phyloP scores from a whole-genome alignment of 1,139 yeast species.

The Scheffersomyces quercinus region DNA sequence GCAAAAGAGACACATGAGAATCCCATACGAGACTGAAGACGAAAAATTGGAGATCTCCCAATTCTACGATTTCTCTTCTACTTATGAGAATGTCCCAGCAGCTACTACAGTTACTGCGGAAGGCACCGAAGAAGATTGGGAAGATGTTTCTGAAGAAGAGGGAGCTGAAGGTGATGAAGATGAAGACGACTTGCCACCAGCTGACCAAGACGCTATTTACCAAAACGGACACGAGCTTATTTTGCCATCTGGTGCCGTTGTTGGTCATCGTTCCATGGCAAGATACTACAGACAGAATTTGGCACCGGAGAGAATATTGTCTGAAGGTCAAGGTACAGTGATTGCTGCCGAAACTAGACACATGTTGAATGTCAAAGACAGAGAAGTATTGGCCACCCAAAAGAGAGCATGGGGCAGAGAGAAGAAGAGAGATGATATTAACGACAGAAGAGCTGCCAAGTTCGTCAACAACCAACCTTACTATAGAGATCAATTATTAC shows the following conservation, averaged over 20 bases:
- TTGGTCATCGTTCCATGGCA: slow-evolving; percentile 87
- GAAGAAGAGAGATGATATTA: slow-evolving; percentile 63
- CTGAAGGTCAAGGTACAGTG: slow-evolving; percentile 93
- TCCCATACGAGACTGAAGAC: slow-evolving; percentile 84
- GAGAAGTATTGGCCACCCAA: slow-evolving; percentile 56
- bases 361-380: slow-evolving; percentile 53
- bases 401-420: slow-evolving; percentile 80
- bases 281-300: slow-evolving; percentile 80
- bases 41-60: slow-evolving; percentile 80
- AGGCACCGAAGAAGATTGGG: slow-evolving; percentile 41
- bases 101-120: slow-evolving; percentile 17
- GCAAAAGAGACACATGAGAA: slow-evolving; percentile 80
- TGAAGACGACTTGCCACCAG: slow-evolving; percentile 32
- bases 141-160: slow-evolving; percentile 40
- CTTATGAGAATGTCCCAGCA: slow-evolving; percentile 44
- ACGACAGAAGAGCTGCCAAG: slow-evolving; percentile 78
- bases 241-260: slow-evolving; percentile 81
- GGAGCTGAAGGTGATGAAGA: slow-evolving; percentile 34
- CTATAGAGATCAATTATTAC: slow-evolving; percentile 87
- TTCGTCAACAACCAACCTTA: slow-evolving; percentile 87
- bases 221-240: slow-evolving; percentile 74
- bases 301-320: slow-evolving; percentile 68
- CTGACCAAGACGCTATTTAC: slow-evolving; percentile 33
- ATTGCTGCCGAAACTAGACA: slow-evolving; percentile 90
- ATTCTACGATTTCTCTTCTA: slow-evolving; percentile 80